Evolutionary conservation across 495 filamentous ascomycete species (phyloP).

Genomic region (Neurospora discreta): DNA sequence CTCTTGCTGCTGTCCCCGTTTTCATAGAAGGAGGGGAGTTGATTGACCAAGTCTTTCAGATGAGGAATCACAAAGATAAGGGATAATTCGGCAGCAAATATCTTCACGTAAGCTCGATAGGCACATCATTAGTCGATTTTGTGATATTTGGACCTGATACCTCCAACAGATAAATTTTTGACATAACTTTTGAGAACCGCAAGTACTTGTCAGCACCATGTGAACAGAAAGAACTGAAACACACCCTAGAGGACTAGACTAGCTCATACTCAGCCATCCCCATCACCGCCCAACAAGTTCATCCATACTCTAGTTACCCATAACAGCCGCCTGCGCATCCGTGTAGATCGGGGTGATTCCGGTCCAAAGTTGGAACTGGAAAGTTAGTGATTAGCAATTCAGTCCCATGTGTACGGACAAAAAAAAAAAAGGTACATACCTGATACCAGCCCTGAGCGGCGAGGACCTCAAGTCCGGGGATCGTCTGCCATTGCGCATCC

Average conservation of each 20-base stretch:
- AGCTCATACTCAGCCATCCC: background rate
- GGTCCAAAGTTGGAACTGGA: slow-evolving; percentile 66
- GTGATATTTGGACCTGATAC: background rate
- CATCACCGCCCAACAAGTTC: background rate
- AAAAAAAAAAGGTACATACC: slow-evolving; percentile 25
- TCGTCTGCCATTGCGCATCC: slow-evolving; percentile 72
- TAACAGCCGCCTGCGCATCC: slow-evolving; percentile 45
- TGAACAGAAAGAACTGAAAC: background rate
- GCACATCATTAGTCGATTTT: too few relatives aligned
- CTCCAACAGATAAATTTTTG: background rate
- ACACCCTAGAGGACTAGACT: background rate
- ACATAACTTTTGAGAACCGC: background rate
- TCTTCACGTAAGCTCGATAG: too few relatives aligned
- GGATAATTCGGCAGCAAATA: too few relatives aligned
- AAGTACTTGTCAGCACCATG: background rate
- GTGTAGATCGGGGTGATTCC: slow-evolving; percentile 60
- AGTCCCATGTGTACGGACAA: background rate
- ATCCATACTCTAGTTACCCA: slow-evolving; percentile 17
- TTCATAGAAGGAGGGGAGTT: too few relatives aligned
- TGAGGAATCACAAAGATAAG: too few relatives aligned
- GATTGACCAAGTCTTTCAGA: too few relatives aligned
- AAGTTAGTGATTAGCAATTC: slow-evolving; percentile 5
- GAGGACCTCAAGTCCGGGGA: slow-evolving; percentile 82
- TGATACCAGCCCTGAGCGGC: slow-evolving; percentile 77
- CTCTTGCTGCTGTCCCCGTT: too few relatives aligned